Conservation (phyloP, 2,329 filamentous ascomycete genomes). For the Shiraia sp. region DNA sequence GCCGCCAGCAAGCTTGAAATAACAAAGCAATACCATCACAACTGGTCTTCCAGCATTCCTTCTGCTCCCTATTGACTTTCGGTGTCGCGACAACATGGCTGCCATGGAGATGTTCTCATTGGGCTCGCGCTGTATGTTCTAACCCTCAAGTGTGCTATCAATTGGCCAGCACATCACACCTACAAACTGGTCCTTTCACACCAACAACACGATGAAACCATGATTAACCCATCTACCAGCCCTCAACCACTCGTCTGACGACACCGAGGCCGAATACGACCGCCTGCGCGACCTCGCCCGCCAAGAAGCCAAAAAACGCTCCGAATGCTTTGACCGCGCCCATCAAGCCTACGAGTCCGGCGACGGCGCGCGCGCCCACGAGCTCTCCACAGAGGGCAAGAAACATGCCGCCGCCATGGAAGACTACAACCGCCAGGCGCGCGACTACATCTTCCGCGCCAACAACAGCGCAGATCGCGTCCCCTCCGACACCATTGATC, state of each 20-base stretch:
- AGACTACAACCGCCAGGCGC: constrained; percentile 86
- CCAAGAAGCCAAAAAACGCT: constrained; percentile 77
- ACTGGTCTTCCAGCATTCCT: constrained; percentile 6
- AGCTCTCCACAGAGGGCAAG: constrained; percentile 84
- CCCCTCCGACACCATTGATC: constrained; percentile 80
- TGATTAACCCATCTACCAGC: constrained; percentile 24
- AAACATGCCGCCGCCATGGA: constrained; percentile 82
- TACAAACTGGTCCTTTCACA: not conserved
- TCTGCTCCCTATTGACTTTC: constrained; percentile 1
- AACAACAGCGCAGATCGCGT: constrained; percentile 83
- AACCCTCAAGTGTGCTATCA: not conserved
- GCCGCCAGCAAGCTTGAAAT: not conserved
- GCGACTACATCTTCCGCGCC: constrained; percentile 92
- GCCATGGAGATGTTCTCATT: constrained; percentile 41
- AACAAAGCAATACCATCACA: constrained; percentile 18
- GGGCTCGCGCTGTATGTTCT: constrained; percentile 39
- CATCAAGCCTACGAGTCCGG: constrained; percentile 81
- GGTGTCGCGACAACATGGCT: constrained; percentile 24
- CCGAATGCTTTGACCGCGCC: constrained; percentile 69
- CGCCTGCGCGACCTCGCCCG: constrained; percentile 82
- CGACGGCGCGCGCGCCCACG: constrained; percentile 81
- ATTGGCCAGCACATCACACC: not conserved
- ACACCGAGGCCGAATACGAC: constrained; percentile 82
- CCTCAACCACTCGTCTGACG: constrained; percentile 39
- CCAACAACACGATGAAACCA: constrained; percentile 5